Base-by-base conservation (phyloP, 2,329 filamentous ascomycete species). In the Hypoxylon sp. region DNA sequence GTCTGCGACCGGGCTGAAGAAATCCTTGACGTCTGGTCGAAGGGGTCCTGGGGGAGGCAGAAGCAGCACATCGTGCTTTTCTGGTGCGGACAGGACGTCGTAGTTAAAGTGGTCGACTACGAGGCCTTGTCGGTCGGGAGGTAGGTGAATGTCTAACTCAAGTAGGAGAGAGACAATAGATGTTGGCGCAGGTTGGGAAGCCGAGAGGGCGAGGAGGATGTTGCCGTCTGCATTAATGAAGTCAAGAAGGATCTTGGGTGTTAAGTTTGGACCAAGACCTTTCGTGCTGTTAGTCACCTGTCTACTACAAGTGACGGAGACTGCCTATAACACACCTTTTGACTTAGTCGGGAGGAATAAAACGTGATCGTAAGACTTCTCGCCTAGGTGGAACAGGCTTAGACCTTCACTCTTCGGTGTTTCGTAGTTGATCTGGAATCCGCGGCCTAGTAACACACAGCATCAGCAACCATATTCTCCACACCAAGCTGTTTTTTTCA, bases 81-180 rank as follows among this genome's bases (percentile, higher is more conserved):
- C 94, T 54, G 90, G 78, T 3, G 95, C 91, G 44, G 91, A 93
- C 33, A 87, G 74, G 63, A 87, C 85, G 77, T 98, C 95, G 82
- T 96, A 96, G 83, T 93, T 92, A 89, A 98, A 98, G 85, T 99
- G 96, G 82, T 98, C 96, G 68, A 98, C 91, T 5, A 97, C 91
- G 64, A 95, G 85, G 63, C 93, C 90, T 62, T 91, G 93, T 76
- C 94, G 93, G 81, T 97, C 95, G 37, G 89, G 83, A 42, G 96
- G 93, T n/a, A 98, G 88, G 73, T 90, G 86, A 77, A 99, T 92
- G 78, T 98, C 95, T 79, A 98, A 86, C 82, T 98, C 94, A 76
- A 92, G 84, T 56, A 98, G 92, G 63, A 97, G 86, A 46, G 92
- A 91, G 72, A 90, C 89, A 74, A 98, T 83, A 52, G 92, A 89